These are phyloP conservation scores for Arctium minus DNA, from an alignment of 129 eudicot genomes.

Conservation along the genomic window DNA sequence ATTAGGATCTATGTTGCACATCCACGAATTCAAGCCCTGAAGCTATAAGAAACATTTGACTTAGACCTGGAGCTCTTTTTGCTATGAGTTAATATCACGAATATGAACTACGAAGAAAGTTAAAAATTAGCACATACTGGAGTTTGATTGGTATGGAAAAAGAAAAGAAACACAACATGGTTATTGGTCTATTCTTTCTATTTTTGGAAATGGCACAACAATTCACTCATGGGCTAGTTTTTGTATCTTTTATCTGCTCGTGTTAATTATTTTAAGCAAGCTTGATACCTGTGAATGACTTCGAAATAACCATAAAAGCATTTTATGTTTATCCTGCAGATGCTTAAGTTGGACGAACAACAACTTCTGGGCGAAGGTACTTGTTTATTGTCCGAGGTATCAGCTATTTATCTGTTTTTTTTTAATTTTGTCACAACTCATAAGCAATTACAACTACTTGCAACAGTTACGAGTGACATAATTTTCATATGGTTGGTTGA, in stretches of 20 bases:
- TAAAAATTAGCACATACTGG: too few relatives aligned
- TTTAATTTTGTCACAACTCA: background rate
- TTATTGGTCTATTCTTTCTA: too few relatives aligned
- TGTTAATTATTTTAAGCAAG: background rate
- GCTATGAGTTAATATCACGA: too few relatives aligned
- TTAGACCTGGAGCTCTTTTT: too few relatives aligned
- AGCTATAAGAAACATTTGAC: too few relatives aligned
- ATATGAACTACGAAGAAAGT: too few relatives aligned
- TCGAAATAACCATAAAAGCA: background rate
- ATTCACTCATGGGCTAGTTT: too few relatives aligned
- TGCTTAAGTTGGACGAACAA: constrained; percentile 91
- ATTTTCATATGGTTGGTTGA: background rate
- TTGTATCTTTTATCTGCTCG: background rate
- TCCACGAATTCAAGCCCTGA: too few relatives aligned
- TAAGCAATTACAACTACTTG: background rate
- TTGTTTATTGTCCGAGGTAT: constrained; percentile 79
- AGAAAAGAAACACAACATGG: too few relatives aligned
- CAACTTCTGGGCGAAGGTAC: constrained; percentile 88
- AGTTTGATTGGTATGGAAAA: too few relatives aligned
- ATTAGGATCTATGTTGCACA: too few relatives aligned
- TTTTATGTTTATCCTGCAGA: constrained; percentile 39
- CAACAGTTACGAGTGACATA: background rate
- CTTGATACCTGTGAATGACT: background rate
- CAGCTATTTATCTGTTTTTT: background rate
- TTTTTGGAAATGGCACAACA: too few relatives aligned